Evolutionary conservation across 2,329 filamentous ascomycete genomes (phyloP), one percentile per base, ranked within the genome.

Genomic region (Aspergillus phoenicis): DNA sequence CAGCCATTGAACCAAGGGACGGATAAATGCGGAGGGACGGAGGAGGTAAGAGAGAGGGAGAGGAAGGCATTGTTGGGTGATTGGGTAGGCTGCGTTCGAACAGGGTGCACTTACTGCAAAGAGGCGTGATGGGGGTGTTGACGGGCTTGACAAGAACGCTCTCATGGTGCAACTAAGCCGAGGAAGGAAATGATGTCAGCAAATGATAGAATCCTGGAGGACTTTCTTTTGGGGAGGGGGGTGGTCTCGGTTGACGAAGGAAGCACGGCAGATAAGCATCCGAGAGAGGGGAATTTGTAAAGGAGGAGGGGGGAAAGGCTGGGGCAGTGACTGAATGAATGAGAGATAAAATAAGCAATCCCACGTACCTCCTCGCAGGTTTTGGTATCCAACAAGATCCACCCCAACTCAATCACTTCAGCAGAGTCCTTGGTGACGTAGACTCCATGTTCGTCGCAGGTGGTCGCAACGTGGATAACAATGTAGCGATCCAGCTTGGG

Each of bases 371-470:
- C 93, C 71, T 97, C 93, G 71, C 93, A 90, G 66, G 87, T 90
- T 82, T 94, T 95, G 68, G 92, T 90, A 77, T 97, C 93, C 65
- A 97, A 85, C 73, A 99, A 82, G 75, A 98, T 97, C 95, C 95
- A 99, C 66, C 94, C 95, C 75, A 99, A 86, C 85, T 99, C 95
- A 79, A 99, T 99, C 68, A 99, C 95, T 83, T 99, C 95, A 64
- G 95, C 95, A 62, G 95, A 98, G 81, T 99, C 95, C 81, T 98
- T 98, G 62, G 95, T 99, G 62, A 99, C 95, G 79, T 99, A 99
- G 68, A 99, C 95, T 65, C 95, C 95, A 81, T 99, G 95, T 79
- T 99, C 95, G 79, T 99, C 95, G 81, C 95, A 99, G 70, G 95
- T 99, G 38, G 95, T 99, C 66, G 95, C 95, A 74, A 98, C 94